phyloP scores from a whole-genome alignment of 1,284 basidiomycete species.

The Ceratobasidium sp. region DNA sequence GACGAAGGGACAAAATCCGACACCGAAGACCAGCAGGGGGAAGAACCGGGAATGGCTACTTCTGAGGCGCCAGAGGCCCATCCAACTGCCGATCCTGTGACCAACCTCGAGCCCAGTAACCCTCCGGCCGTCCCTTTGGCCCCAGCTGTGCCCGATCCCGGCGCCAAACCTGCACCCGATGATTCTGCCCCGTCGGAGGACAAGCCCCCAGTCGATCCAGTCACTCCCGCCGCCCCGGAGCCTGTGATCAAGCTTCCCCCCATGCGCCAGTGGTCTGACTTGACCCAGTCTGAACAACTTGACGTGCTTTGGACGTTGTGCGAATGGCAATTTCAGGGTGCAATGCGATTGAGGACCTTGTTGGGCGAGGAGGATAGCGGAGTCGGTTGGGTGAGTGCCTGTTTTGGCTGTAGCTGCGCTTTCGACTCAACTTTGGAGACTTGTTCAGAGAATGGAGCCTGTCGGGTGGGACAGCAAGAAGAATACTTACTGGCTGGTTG shows the following conservation, averaged over 20 bases:
- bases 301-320: constrained; percentile 78
- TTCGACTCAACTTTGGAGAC: not conserved
- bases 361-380: constrained; percentile 83
- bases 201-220: not conserved
- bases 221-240: not conserved
- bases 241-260: constrained; percentile 15
- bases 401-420: not conserved
- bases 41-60: not conserved
- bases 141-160: not conserved
- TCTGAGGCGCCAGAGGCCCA: not conserved
- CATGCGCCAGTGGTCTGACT: constrained; percentile 69
- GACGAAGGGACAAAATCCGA: not conserved
- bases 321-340: constrained; percentile 87
- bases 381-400: constrained; percentile 74
- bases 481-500: constrained; percentile 91
- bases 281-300: constrained; percentile 78
- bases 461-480: constrained; percentile 85
- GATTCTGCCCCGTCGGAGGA: not conserved
- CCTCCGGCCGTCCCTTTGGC: constrained; percentile 53
- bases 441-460: constrained; percentile 80
- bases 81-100: constrained; percentile 16
- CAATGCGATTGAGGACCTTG: constrained; percentile 69
- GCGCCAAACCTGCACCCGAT: not conserved
- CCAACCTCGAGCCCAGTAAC: constrained; percentile 43
- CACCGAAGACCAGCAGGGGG: not conserved